Evolutionary conservation across 2,329 filamentous ascomycete genomes (phyloP), one percentile per base, ranked within the genome.

Genomic region (Zalaria obscura): DNA sequence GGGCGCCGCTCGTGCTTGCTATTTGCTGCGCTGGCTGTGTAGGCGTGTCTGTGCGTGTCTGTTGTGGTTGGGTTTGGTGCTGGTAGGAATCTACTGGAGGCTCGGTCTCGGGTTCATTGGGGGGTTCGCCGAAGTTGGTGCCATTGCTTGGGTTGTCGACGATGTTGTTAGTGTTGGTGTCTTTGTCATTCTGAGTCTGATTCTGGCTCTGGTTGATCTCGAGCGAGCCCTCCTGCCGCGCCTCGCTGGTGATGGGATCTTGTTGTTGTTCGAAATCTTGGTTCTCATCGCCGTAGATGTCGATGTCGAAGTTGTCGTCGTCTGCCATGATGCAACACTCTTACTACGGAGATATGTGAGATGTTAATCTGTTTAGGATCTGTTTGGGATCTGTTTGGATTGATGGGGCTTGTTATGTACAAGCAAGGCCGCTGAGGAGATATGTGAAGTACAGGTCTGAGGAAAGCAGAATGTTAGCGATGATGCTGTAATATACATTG

Each of bases 221-320:
- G 18, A 18, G 18, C 9, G 36, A 8, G 9, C 41, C 34, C 27
- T 28, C 31, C 27, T 31, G 27, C 38, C 35, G 28, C 35, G 38
- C 25, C 18, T 44, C 42, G 18, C 41, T 43, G 25, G 38, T 37
- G 39, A 32, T 32, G 38, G 40, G 44, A 52, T 51, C 36, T 25
- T 44, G 39, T 25, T 42, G 27, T 33, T 41, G 39, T 26, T 46
- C 40, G 27, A 39, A 35, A 29, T 58, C 52, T 28, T 52, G 48
- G 29, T 55, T 61, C 40, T 76, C 73, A 53, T 80, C 75, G 48
- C 76, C 76, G 55, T 80, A 80, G 62, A 80, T 78, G 58, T 80
- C 76, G 66, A 80, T 78, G 52, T 80, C 76, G 67, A 80, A 80
- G 55, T 77, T 78, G 60, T 80, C 76, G 61, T 79, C 76, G 57